These are phyloP conservation scores for Leishmania amazonensis DNA, from an alignment of 208 protist genomes.

Conservation along the genomic window DNA sequence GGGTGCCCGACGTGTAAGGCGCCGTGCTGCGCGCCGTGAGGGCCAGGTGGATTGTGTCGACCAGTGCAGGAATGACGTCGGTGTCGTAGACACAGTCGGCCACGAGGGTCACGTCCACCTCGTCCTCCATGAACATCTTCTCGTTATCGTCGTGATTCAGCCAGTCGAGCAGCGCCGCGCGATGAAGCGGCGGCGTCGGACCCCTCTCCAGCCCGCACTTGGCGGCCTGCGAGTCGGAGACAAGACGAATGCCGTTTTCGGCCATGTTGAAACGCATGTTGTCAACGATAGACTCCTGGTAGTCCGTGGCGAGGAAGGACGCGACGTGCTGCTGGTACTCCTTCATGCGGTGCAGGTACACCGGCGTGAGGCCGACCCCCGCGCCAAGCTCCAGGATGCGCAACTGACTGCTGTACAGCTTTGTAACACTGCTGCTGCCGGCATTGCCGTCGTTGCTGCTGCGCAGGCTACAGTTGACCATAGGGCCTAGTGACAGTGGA, in stretches of 20 bases:
- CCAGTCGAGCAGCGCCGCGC: constrained; percentile 70
- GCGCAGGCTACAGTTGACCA: not conserved
- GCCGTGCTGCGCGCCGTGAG: constrained; percentile 15
- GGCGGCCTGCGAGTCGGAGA: constrained; percentile 28
- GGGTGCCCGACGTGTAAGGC: not conserved
- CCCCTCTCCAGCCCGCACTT: constrained; percentile 34
- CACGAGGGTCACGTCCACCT: constrained; percentile 63
- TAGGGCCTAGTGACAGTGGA: not conserved
- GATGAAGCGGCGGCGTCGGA: constrained; percentile 36
- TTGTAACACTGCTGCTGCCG: not conserved
- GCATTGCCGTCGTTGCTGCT: not conserved
- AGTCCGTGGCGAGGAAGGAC: constrained; percentile 64
- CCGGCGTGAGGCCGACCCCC: constrained; percentile 69
- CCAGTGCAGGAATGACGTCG: constrained; percentile 55
- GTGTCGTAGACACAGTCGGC: constrained; percentile 88
- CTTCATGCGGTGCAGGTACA: constrained; percentile 47
- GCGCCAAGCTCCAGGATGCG: constrained; percentile 77
- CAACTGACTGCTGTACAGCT: constrained; percentile 34
- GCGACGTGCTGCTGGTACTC: constrained; percentile 45
- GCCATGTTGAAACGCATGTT: constrained; percentile 74
- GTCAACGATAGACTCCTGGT: constrained; percentile 66
- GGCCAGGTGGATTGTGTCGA: constrained; percentile 48
- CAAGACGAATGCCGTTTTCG: constrained; percentile 35
- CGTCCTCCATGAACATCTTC: constrained; percentile 41
- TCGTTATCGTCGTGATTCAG: constrained; percentile 39